phyloP scores from a whole-genome alignment of 805 yeast genomes.

The Alloascoidea hylecoeti region DNA sequence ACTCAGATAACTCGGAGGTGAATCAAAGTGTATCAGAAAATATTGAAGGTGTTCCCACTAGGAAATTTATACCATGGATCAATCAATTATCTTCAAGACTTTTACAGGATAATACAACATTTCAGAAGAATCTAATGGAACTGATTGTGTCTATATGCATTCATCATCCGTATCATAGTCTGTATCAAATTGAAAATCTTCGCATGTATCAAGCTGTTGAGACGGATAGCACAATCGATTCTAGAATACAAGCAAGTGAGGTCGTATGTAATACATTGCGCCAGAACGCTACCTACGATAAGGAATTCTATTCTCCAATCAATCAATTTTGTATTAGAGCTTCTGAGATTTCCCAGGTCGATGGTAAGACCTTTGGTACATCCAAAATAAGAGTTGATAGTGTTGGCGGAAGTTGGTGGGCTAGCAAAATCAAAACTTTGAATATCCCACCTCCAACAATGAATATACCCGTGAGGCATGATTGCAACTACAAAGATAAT shows the following conservation, averaged over 20 bases:
- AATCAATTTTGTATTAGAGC: slow-evolving; percentile 4
- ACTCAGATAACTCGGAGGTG: slow-evolving; percentile 28
- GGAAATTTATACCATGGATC: slow-evolving; percentile 65
- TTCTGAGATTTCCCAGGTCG: neutral
- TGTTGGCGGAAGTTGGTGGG: slow-evolving; percentile 43
- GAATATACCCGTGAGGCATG: slow-evolving; percentile 24
- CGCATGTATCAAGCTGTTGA: slow-evolving; percentile 29
- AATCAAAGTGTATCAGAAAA: slow-evolving; percentile 25
- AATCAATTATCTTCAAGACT: slow-evolving; percentile 70
- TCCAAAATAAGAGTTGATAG: neutral
- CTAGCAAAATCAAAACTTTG: slow-evolving; percentile 24
- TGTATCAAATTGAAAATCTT: slow-evolving; percentile 47
- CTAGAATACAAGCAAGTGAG: slow-evolving; percentile 2
- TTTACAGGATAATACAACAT: slow-evolving; percentile 27
- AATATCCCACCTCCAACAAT: slow-evolving; percentile 58
- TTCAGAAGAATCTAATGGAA: slow-evolving; percentile 35
- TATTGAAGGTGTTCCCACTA: slow-evolving; percentile 32
- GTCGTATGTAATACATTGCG: neutral
- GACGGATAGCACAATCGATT: slow-evolving; percentile 2
- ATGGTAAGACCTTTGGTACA: slow-evolving; percentile 6
- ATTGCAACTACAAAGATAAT: slow-evolving; percentile 24
- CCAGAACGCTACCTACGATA: slow-evolving; percentile 15
- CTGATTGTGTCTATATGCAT: slow-evolving; percentile 29
- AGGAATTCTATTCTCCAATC: slow-evolving; percentile 9
- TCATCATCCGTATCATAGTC: slow-evolving; percentile 52